Evolutionary conservation across 2,329 filamentous ascomycete genomes (phyloP), one percentile per base, ranked within the genome.

Genomic region (Fusarium sp.): DNA sequence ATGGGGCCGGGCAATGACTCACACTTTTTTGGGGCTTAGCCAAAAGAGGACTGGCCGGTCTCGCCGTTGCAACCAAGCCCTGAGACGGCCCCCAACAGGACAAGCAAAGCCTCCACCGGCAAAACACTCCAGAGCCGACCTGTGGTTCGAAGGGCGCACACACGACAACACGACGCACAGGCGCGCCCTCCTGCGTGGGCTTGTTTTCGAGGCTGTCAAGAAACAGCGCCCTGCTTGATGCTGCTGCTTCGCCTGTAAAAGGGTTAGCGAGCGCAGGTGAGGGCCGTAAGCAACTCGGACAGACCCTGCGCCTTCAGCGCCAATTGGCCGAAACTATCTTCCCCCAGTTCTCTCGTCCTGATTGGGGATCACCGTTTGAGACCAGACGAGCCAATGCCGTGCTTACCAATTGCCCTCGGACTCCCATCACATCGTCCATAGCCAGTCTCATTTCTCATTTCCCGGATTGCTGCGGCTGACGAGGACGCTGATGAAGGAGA

Each of bases 1-100:
- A 78, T 78, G 78, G 78, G 76, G 62, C 77, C 76, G 76, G 76
- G 31, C 77, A 76, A 80, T 83, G 81, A 83, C 74, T 83, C 81
- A 83, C 80, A 82, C 77, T 76, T 75, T 78, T 18, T 77, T 61
- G 3, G 50, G 74, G 76, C 78, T 77, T 81, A 73, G 74, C 79
- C 59, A 29, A 6, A 69, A 80, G 77, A 31, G 75, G 81, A 72
- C 76, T 81, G 76, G 77, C 77, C 80, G 77, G 61, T 59, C 27
- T 56, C 65, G 64, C 64, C 69, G 69, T 67, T 76, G 73, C 72
- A 69, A 69, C 75, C 66, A 76, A 67, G 48, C 60, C 67, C 73
- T 73, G 50, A 75, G 75, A 75, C 73, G 72, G 75, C 75, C 74
- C 73, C 33, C 56, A 59, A 59, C 35, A 59, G 59, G 35, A 64